Base-by-base conservation (phyloP, 2,329 filamentous ascomycete genomes). In the Nectriaceae sp. region DNA sequence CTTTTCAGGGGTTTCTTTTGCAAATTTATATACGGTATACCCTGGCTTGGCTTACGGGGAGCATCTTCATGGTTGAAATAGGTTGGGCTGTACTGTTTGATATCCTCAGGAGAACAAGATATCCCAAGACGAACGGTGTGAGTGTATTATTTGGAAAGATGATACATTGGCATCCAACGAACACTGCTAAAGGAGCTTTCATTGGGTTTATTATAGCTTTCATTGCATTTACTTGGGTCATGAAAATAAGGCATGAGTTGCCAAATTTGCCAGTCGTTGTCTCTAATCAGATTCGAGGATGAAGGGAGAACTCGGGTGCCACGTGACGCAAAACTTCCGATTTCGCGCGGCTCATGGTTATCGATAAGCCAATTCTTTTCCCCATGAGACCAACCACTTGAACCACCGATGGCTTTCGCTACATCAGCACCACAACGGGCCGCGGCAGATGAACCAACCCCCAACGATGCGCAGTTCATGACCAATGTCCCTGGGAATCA, bases 401-500 rank as follows among this genome's bases (percentile, higher is more conserved):
- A 13, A 13, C 24, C 13, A 36, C n/a, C 33, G n/a, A 36, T n/a
- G 5, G n/a, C 6, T 13, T 29, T 6, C 24, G 13, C 24, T 6
- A 6, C 6, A 6, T 29, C 24, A 29, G 24, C 24, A 29, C 6
- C 24, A 13, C 24, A n/a, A n/a, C n/a, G 6, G 24, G 24, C 13
- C 24, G 24, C 33, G 33, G 16, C 33, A 36, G 33, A 36, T 16
- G n/a, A 36, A 10, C 24, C 33, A 36, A 6, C 8, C 33, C 16
- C n/a, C 49, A 51, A 68, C 53, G 41, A 75, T 76, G 72, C 55
- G 49, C 61, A 59, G 47, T 48, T 65, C 59, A 73, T 75, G 69
- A 70, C 64, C 60, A 70, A 76, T 77, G 74, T 73, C 67, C 65
- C 66, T 72, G 65, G 71, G 72, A 68, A 69, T 73, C 70, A 69